phyloP scores from a whole-genome alignment of 2,329 filamentous ascomycete species.

The Fusarium subglutinans region DNA sequence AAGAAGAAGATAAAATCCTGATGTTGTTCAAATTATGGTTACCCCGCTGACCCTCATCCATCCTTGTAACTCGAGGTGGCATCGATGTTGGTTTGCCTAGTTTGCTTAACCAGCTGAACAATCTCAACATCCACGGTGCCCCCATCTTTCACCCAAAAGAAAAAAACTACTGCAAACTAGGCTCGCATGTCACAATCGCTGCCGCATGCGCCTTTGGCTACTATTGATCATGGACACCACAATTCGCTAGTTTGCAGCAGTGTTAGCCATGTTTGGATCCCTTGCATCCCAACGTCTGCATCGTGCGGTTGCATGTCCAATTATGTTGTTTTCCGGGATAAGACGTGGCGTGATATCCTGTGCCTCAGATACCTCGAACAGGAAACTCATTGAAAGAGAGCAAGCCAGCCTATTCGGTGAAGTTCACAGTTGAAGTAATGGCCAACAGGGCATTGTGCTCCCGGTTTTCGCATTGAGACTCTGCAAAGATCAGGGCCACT shows the following conservation, averaged over 20 bases:
- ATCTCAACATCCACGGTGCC: neutral
- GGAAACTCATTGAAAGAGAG: neutral
- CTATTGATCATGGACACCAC: neutral
- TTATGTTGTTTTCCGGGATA: neutral
- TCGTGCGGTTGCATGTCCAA: neutral
- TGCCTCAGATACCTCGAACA: neutral
- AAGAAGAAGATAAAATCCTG: neutral
- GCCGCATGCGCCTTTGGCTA: neutral
- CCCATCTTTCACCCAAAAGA: neutral
- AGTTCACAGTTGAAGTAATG: neutral
- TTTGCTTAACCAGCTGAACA: neutral
- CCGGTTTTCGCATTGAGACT: neutral
- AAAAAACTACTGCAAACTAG: neutral
- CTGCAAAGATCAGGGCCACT: neutral
- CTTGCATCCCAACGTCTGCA: neutral
- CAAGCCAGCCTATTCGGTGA: neutral
- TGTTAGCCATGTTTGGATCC: neutral
- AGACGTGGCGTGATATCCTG: slow-evolving; percentile 12
- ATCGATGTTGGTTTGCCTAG: neutral
- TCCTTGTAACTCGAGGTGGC: neutral
- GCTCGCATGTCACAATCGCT: neutral
- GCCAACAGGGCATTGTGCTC: neutral
- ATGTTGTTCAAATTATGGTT: neutral
- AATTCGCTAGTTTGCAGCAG: neutral
- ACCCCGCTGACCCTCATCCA: neutral